Evolutionary conservation across 345 rosid genomes (phyloP).

Genomic region (Hibiscus syriacus): DNA sequence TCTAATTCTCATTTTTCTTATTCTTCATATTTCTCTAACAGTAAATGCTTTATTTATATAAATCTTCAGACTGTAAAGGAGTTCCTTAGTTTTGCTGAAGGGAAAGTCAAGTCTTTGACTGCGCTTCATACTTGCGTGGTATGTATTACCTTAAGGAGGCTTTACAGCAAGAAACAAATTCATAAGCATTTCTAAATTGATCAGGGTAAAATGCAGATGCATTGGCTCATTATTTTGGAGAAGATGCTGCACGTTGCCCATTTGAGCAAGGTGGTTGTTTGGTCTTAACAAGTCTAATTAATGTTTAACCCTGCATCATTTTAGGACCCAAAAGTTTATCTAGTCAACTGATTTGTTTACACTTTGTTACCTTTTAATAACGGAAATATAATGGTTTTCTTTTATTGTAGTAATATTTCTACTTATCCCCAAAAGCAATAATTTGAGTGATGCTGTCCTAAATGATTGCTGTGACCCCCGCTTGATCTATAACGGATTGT

Average conservation of each 20-base stretch:
- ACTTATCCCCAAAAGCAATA: neutral
- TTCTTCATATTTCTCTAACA: neutral
- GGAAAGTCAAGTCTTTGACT: constrained; percentile 63
- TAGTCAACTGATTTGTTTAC: too few species aligned
- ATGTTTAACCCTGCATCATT: neutral
- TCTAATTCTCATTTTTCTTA: neutral
- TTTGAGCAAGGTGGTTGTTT: constrained; percentile 65
- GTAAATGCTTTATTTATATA: constrained; percentile 20
- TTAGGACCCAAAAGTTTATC: too few species aligned
- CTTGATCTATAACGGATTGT: neutral
- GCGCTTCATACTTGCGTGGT: constrained; percentile 68
- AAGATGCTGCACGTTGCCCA: constrained; percentile 83
- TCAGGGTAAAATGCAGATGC: constrained; percentile 82
- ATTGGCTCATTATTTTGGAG: constrained; percentile 75
- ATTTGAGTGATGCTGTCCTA: neutral
- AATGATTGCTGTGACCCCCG: neutral
- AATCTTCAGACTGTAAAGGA: constrained; percentile 49
- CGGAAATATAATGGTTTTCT: too few species aligned
- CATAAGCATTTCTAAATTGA: constrained; percentile 10
- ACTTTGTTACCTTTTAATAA: too few species aligned
- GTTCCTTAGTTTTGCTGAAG: constrained; percentile 66
- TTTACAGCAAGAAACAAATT: neutral
- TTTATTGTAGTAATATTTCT: too few species aligned
- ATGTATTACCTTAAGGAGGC: constrained; percentile 14
- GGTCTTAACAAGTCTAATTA: neutral